phyloP scores from a whole-genome alignment of 2,329 filamentous ascomycete genomes.

The Hysterium pulicare region DNA sequence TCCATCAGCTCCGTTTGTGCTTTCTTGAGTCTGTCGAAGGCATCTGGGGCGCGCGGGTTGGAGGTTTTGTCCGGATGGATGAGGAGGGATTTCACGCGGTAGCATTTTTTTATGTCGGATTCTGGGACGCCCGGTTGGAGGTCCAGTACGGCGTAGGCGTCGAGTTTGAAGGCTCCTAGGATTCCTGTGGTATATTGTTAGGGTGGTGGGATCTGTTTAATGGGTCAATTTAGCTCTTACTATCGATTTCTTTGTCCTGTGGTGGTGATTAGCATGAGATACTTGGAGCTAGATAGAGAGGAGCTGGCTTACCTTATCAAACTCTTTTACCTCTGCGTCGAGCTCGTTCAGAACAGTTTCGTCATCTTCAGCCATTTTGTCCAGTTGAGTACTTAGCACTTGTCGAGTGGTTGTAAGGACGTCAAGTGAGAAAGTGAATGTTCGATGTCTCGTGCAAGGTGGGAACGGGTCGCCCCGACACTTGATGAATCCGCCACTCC shows the following conservation, averaged over 20 bases:
- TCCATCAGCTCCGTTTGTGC: constrained; percentile 89
- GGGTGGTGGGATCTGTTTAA: not conserved
- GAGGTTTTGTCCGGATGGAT: constrained; percentile 98
- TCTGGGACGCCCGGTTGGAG: constrained; percentile 93
- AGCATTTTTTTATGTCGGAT: constrained; percentile 89
- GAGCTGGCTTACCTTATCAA: constrained; percentile 65
- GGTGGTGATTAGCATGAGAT: constrained; percentile 10
- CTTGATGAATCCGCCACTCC: too few species aligned
- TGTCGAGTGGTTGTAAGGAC: not conserved
- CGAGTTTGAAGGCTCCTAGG: constrained; percentile 79
- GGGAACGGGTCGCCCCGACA: too few species aligned
- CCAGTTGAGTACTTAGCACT: constrained; percentile 5
- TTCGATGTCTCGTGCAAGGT: too few species aligned
- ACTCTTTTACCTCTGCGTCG: constrained; percentile 82
- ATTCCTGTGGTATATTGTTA: constrained; percentile 51
- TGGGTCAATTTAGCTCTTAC: constrained; percentile 34
- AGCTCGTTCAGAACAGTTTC: constrained; percentile 72
- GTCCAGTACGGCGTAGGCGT: constrained; percentile 88
- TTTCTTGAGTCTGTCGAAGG: constrained; percentile 95
- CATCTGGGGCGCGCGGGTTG: constrained; percentile 86
- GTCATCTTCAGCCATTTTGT: constrained; percentile 55
- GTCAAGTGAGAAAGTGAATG: not conserved
- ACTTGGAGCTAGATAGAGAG: constrained; percentile 3
- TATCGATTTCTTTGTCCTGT: constrained; percentile 91
- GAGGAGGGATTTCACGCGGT: constrained; percentile 96